phyloP scores from a whole-genome alignment of 2,329 filamentous ascomycete genomes.

The Epichloe aotearoae region DNA sequence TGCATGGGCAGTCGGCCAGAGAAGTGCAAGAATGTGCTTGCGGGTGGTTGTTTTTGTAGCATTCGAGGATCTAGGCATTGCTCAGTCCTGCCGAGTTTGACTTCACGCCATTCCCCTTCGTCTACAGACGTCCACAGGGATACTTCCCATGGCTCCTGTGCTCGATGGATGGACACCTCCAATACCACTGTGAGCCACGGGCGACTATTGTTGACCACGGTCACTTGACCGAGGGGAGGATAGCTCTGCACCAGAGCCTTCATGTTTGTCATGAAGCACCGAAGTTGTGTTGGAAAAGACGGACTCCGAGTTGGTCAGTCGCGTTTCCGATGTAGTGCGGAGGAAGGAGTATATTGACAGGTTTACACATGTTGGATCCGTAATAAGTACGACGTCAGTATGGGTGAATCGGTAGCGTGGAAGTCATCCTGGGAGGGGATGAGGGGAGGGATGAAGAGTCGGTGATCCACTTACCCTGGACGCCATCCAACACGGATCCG shows the following conservation, averaged over 20 bases:
- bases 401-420: too few relatives aligned
- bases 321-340: background rate
- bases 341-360: too few relatives aligned
- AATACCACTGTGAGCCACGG: conserved; percentile 56
- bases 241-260: conserved; percentile 33
- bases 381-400: too few relatives aligned
- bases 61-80: conserved; percentile 28
- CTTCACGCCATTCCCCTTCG: conserved; percentile 43
- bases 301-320: background rate
- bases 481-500: too few relatives aligned
- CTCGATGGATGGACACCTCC: conserved; percentile 44
- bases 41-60: conserved; percentile 28
- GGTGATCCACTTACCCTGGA: too few relatives aligned
- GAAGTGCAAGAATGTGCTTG: conserved; percentile 37
- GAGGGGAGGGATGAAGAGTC: too few relatives aligned
- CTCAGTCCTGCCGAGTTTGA: conserved; percentile 18
- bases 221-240: conserved; percentile 66
- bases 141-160: conserved; percentile 53
- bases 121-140: conserved; percentile 58
- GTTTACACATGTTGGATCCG: too few relatives aligned
- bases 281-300: background rate
- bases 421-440: too few relatives aligned
- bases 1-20: conserved; percentile 33
- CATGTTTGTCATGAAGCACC: conserved; percentile 15
- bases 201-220: conserved; percentile 36